Percentiles rank a stretch among this genome's conserved stretches.
These are phyloP conservation scores for Purshia tridentata DNA, from an alignment of 306 rosid genomes.

Conservation along the genomic window DNA sequence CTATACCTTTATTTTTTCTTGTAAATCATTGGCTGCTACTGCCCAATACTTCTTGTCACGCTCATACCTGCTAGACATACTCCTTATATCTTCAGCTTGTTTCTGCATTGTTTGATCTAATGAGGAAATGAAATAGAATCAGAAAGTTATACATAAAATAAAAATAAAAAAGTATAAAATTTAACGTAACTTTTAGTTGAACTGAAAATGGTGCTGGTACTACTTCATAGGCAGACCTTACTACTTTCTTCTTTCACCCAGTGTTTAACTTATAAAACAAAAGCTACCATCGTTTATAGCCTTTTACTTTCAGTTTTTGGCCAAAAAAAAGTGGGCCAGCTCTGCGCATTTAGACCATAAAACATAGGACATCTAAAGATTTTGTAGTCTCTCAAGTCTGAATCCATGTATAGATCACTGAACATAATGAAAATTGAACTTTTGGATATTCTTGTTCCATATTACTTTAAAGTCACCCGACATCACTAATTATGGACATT, in stretches of 20 bases:
- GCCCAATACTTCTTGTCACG: conserved; percentile 65
- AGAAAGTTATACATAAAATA: not conserved
- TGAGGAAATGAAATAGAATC: not conserved
- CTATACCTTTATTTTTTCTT: conserved; percentile 59
- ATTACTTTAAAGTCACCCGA: not conserved
- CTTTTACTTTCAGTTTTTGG: not conserved
- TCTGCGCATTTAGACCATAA: not conserved
- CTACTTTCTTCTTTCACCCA: not conserved
- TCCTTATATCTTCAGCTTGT: conserved; percentile 64
- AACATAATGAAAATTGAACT: not conserved
- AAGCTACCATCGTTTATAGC: not conserved
- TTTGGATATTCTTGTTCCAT: not conserved
- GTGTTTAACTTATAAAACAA: not conserved
- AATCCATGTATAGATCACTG: not conserved
- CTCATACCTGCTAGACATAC: conserved; percentile 57
- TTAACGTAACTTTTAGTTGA: not conserved
- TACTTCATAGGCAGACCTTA: not conserved
- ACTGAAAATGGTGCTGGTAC: not conserved
- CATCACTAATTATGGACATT: not conserved
- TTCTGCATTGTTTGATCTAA: conserved; percentile 73
- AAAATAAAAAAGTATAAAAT: not conserved
- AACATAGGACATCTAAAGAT: not conserved
- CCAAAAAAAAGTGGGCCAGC: not conserved
- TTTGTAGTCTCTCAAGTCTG: not conserved
- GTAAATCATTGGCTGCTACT: conserved; percentile 51